phyloP scores from a whole-genome alignment of 306 rosid genomes.

The Abrus precatorius region DNA sequence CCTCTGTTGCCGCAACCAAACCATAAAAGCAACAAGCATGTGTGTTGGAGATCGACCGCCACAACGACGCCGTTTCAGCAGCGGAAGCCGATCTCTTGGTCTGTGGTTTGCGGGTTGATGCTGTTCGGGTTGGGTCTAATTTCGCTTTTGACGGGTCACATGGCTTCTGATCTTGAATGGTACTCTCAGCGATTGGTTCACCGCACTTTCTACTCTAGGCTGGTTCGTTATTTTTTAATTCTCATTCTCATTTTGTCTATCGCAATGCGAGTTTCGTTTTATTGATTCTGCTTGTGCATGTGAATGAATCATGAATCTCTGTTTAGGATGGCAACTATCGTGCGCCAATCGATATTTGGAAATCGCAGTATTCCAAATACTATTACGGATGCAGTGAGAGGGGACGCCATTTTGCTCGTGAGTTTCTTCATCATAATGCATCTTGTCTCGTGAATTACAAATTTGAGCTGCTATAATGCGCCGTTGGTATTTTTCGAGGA shows the following conservation, averaged over 20 bases:
- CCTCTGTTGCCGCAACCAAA: conserved; percentile 63
- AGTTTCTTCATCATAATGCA: conserved; percentile 47
- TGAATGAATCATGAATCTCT: background rate
- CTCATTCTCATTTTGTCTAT: background rate
- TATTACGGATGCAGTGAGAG: conserved; percentile 81
- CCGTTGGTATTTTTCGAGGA: background rate
- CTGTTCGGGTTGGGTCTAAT: conserved; percentile 83
- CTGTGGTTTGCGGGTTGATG: conserved; percentile 78
- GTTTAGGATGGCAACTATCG: conserved; percentile 63
- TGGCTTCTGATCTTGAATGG: conserved; percentile 96
- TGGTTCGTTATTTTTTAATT: conserved; percentile 54
- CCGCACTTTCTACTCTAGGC: conserved; percentile 65
- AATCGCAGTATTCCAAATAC: conserved; percentile 74
- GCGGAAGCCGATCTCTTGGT: conserved; percentile 68
- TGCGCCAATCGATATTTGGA: conserved; percentile 78
- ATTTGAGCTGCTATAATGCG: background rate
- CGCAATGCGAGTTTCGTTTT: background rate
- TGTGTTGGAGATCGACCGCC: conserved; percentile 54
- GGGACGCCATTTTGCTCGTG: conserved; percentile 72
- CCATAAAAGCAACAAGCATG: conserved; percentile 49
- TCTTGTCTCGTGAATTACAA: background rate
- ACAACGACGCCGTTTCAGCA: conserved; percentile 48
- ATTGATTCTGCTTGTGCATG: background rate
- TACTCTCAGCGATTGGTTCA: conserved; percentile 82
- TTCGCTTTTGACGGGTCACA: conserved; percentile 90